Base-by-base conservation (phyloP, 352 stramenopile genomes). In the Phytopythium kandeliae region DNA sequence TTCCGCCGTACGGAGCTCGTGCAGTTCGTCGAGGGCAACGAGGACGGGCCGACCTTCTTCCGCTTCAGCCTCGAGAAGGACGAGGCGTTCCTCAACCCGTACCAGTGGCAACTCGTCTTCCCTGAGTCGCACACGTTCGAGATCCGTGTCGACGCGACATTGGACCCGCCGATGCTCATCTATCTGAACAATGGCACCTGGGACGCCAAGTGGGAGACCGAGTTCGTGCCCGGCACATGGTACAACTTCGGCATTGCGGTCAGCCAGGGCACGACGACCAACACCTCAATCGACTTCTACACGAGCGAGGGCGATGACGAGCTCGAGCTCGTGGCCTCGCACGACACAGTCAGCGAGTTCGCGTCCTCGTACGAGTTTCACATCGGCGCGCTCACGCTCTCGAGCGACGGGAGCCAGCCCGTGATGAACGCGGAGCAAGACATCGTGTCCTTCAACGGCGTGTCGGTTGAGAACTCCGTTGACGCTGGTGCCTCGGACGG, bases 171-270 rank as follows among this genome's bases (percentile, higher is more conserved):
- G 13, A 67, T 74, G 69, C 64, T 87, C 42, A 62, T 83, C 46
- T 87, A 67, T 55, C 67, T 71, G 55, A 84, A 65, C n/a, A 68
- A 68, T 36, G 55, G 65, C 41, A 62, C 57, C 45, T 62, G 58
- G 12, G 64, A 79, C 26, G 69, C 75, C 24, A 68, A 74, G 53
- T 87, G 76, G 71, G 58, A 65, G 47, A 69, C 64, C 28, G 63
- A 81, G 34, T 81, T 87, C 55, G 46, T 63, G 58, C 57, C 54
- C 54, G 45, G 60, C 26, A 86, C 72, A 36, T 86, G 75, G 75
- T 85, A 84, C 64, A 85, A 85, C 67, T 81, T 87, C 45, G 76
- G 76, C 24, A 74, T 87, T 28, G 69, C 64, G 7, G 67, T 85
- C 42, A 53, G 51, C 19, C 57, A 59, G 21, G 60, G 58, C 26